Evolutionary conservation across 2,329 filamentous ascomycete genomes (phyloP), one percentile per base, ranked within the genome.

Genomic region (Clonostachys rhizophaga): DNA sequence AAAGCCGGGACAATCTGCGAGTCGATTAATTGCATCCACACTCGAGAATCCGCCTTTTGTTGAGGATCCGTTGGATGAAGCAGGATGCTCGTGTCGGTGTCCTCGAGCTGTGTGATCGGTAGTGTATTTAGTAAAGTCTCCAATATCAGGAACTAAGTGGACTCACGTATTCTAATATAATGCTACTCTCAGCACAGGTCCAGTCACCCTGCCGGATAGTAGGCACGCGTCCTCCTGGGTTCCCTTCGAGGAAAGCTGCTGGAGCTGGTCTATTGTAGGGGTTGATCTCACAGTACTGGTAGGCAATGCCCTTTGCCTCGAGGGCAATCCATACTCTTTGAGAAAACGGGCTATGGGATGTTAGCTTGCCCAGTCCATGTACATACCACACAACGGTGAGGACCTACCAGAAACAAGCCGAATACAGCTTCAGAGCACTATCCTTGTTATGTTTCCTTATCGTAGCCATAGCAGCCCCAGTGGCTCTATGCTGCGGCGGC

Each of bases 271-370:
- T 87, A 55, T 84, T 81, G 60, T 89, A 91, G 8, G 89, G 87
- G 58, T 95, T 87, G 42, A 89, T 83, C 65, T 95, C 90, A 56
- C 90, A 84, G 65, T 95, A 95, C 61, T 95, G 88, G 60, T 95
- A 95, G 36, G 79, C 71, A 9, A 94, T 75, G 16, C 81, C 78
- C 62, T 94, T 94, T 56, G 84, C 74, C 63, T 95, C 89, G 35
- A 95, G 75, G 1, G 89, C 87, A 53, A 95, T 94, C 90, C 90
- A 95, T 24, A 94, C 87, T 16, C 89, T 82, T 61, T 95, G 89
- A 2, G 90, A 89, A 61, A 92, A 94, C 24, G 89, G 89, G 59
- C 86, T 88, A 41, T 7, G 5, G 6, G 24, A 18, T 34, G 34
- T 49, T 45, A 46, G 45, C 50, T 34, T 46, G 34, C 46, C 24